A percentile compares a stretch with the other conserved stretches of the same genome.
phyloP scores from a whole-genome alignment of 805 yeast genomes.

The Danielozyma ontarioensis region DNA sequence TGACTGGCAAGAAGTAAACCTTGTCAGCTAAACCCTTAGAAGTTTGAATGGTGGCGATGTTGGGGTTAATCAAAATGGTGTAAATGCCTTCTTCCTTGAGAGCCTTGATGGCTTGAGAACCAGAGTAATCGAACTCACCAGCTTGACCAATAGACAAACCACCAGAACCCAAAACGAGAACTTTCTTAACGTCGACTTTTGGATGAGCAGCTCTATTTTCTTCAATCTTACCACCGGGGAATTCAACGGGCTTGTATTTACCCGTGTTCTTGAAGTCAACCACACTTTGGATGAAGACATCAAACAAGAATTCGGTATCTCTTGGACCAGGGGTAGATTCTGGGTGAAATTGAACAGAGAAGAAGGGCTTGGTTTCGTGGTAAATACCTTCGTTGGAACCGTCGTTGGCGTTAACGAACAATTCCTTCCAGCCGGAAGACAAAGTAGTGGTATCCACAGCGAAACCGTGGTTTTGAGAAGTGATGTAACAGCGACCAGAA shows the following conservation, averaged over 20 bases:
- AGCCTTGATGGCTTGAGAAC: conserved; percentile 98
- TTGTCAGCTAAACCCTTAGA: conserved; percentile 97
- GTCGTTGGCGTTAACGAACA: conserved; percentile 93
- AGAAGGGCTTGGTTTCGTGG: conserved; percentile 79
- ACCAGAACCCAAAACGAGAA: conserved; percentile 93
- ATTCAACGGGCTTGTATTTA: conserved; percentile 62
- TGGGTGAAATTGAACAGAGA: conserved; percentile 99
- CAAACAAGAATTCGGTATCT: conserved; percentile 96
- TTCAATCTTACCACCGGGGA: conserved; percentile 83
- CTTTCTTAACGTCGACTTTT: conserved; percentile 80
- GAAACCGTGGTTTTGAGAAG: conserved; percentile 98
- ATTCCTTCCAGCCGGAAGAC: conserved; percentile 80
- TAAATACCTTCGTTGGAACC: conserved; percentile 98
- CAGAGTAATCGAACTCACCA: conserved; percentile 98
- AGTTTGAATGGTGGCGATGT: conserved; percentile 97
- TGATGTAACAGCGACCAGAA: conserved; percentile 95
- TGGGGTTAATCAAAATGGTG: conserved; percentile 93
- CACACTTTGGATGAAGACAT: conserved; percentile 83
- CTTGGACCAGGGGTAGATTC: conserved; percentile 99
- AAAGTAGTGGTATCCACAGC: conserved; percentile 87
- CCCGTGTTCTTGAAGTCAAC: conserved; percentile 57
- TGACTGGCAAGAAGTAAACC: conserved; percentile 97
- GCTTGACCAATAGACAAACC: conserved; percentile 99
- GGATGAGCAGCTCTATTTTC: conserved; percentile 78
- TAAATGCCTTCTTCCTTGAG: conserved; percentile 96